Evolutionary conservation across 768 basidiomycete genomes (phyloP), one percentile per base, ranked within the genome.

Genomic region (Pisolithus sp.): DNA sequence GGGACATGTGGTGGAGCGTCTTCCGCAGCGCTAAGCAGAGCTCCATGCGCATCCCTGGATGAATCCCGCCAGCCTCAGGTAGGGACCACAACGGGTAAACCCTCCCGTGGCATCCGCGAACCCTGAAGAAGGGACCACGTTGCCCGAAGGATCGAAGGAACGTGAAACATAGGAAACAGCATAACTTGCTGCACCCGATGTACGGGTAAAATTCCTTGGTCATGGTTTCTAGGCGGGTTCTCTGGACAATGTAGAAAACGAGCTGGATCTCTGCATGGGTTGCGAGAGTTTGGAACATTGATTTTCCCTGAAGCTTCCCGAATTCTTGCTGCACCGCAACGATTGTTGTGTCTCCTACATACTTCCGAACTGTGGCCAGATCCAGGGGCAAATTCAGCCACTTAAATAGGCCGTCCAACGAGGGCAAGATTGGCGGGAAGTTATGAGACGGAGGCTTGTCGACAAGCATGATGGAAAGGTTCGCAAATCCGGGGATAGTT

Each of bases 171-270:
- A 46, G 45, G 24, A 46, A 46, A 30, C 45, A 46, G n/a, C 24
- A 46, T 26, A 46, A n/a, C 17, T 46, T 46, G 24, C 45, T 46
- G 24, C 45, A 46, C 28, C 45, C 45, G 45, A 46, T 46, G 30
- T 46, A 46, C n/a, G 45, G 45, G 45, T 28, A 46, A 9, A 46
- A 10, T 26, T 46, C 45, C 17, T 46, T 46, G 0, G n/a, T 12
- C 26, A 24, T 15, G 45, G 30, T 24, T 15, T 28, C 5, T 5
- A 7, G 8, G n/a, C 9, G 2, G 26, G 24, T 46, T 20, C 21
- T 10, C n/a, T 28, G 24, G n/a, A 26, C 26, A 26, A 46, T 24
- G n/a, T 46, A 28, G n/a, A 46, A 31, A n/a, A 46, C 28, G 45
- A 46, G 45, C 26, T 46, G 45, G 24, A 46, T 31, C 30, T 46